Percentiles rank a stretch among this genome's conserved stretches.
Conservation (phyloP, 192 early-diverging fungal species). For the Chytriomyces sp. region DNA sequence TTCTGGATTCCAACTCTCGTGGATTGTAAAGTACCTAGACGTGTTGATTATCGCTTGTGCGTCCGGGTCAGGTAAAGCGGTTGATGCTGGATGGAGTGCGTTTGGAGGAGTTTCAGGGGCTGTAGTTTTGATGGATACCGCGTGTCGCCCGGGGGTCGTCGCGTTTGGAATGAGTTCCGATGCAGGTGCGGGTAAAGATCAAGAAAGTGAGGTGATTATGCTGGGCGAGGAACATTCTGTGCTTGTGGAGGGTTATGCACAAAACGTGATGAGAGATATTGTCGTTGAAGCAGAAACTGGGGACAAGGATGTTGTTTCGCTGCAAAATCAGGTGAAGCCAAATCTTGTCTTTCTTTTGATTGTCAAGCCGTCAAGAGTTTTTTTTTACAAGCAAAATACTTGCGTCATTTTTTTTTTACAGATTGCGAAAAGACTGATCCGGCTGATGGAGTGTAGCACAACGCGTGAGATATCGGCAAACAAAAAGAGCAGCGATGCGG, state of each 20-base stretch:
- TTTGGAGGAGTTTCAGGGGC: background rate
- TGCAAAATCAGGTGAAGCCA: no score
- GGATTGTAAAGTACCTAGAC: conserved; percentile 19
- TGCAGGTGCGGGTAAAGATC: no score
- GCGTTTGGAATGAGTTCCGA: no score
- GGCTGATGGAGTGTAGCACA: conserved; percentile 2
- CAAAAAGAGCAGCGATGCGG: background rate
- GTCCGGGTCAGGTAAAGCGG: background rate
- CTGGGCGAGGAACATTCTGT: no score
- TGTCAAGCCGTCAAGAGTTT: background rate
- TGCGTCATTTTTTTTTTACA: background rate
- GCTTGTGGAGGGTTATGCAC: no score
- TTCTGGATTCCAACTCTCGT: background rate
- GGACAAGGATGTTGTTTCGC: no score
- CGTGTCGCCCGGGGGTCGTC: no score
- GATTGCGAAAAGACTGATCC: conserved; percentile 5
- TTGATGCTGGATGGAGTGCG: background rate
- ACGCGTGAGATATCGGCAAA: background rate
- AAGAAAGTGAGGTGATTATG: no score
- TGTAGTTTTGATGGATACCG: background rate
- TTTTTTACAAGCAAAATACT: background rate
- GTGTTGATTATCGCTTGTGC: conserved; percentile 28
- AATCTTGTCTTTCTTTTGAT: no score
- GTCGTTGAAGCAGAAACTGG: no score
- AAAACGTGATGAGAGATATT: no score